Evolutionary conservation across 176 grass and related monocot species (phyloP), one percentile per base, ranked within the genome.

Genomic region (Carex myosuroides): DNA sequence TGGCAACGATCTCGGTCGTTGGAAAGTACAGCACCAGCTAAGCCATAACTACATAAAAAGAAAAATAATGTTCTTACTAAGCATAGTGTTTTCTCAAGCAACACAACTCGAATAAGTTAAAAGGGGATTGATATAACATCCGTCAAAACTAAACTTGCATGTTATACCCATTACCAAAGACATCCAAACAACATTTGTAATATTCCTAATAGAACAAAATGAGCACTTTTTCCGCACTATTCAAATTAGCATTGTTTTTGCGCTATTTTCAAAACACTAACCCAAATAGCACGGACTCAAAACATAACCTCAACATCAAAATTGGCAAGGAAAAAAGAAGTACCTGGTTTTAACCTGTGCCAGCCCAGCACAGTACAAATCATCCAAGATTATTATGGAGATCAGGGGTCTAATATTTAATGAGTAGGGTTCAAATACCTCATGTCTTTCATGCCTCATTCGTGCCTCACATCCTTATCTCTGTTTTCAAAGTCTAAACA

Each of bases 1-100:
- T 88, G 59, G 88, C 96, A 94, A n/a, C 96, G 86, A 24, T 92
- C 96, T 37, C 13, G 85, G 46, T 99, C 91, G 72, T 80, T 82
- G 0, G 96, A 99, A 85, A 99, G 83, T 21, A 99, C 91, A 72
- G 93, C 96, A 84, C 96, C 93, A 9, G 83, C 96, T 79, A 99
- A 82, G 33, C 96, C 96, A 89, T 92, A 99, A 70, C 96, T 97
- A 72, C 68, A 86, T 82, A 72, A 88, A 72, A 12, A 2, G 3
- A 29, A 88, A 70, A 84, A 6, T 59, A 81, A 60, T 62, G 13
- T 18, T 26, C 13, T 56, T 32, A 18, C 33, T 33, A 78, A 78
- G 50, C 50, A 56, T 30, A 56, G 13, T 32, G 17, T 24, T 52
- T 29, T 8, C 30, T 32, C 30, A 46, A 76, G 50, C 48, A 32